Evolutionary conservation across 805 yeast genomes (phyloP), one percentile per base, ranked within the genome.

Genomic region (Lachancea meyersii): DNA sequence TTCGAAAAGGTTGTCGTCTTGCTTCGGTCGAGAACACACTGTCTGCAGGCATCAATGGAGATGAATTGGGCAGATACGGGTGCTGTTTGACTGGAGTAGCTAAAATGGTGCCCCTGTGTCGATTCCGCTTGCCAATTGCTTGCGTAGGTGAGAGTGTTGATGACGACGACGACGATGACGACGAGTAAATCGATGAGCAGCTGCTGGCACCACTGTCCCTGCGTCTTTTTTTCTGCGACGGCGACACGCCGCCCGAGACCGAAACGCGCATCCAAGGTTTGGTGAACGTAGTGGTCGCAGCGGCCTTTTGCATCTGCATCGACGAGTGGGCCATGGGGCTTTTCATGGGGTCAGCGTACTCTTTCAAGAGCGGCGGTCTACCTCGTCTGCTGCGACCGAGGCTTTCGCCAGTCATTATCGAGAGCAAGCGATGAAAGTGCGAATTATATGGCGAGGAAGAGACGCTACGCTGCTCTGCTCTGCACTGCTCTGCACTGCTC

Each of bases 261-360:
- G 60, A 61, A 1, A 63, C 59, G 44, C 60, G 60, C 68, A 62
- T 63, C 38, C 55, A 45, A 13, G 66, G 65, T 40, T 61, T 58
- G 3, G 61, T 49, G 32, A 57, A 60, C 17, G 49, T 50, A 16
- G 49, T 49, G 17, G 53, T 53, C 11, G 58, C 47, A 9, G 57
- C 59, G 31, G 49, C 43, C 40, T 46, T 58, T 32, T 62, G 64
- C 23, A 63, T 61, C 38, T 55, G 53, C 42, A 58, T 32, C 1
- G 68, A 63, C 2, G 65, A 57, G 19, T 54, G 55, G 3, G 68
- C 68, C 66, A 63, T 62, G 17, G 68, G 68, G 13, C 61, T 55
- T 40, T 60, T 55, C 52, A 61, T 47, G 10, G 67, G 67, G 40
- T 62, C 55, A 8, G 54, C 51, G 35, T 63, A 63, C 21, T 58